Evolutionary conservation across 192 early-diverging fungal species (phyloP).

Genomic region (Backusella macrospora): DNA sequence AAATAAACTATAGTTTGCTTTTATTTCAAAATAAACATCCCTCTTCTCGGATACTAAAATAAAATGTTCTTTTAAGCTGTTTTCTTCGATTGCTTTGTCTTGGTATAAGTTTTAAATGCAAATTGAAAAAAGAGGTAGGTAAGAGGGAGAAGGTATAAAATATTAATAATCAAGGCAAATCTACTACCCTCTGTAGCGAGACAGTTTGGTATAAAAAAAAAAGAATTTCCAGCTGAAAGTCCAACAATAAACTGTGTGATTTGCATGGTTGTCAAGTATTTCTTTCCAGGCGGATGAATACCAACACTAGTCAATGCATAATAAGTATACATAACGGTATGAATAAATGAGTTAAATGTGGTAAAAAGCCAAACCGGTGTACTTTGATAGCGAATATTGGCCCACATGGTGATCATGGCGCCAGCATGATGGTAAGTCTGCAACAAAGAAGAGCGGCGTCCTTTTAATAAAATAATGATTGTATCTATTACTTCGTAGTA

Average conservation of each 20-base stretch:
- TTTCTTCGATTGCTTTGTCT: constrained; percentile 26
- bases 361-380: constrained; percentile 81
- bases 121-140: constrained; percentile 82
- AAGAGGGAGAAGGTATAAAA: constrained; percentile 72
- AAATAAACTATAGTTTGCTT: no score
- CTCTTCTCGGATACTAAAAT: neutral
- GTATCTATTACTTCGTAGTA: constrained; percentile 90
- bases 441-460: constrained; percentile 71
- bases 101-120: constrained; percentile 69
- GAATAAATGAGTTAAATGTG: constrained; percentile 83
- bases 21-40: no score
- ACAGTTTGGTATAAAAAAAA: constrained; percentile 68
- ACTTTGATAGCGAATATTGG: constrained; percentile 63
- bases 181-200: constrained; percentile 48
- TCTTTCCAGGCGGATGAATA: constrained; percentile 76
- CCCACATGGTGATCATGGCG: constrained; percentile 81
- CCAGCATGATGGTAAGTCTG: constrained; percentile 88
- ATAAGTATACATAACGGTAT: constrained; percentile 86
- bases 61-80: neutral
- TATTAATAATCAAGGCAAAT: constrained; percentile 61
- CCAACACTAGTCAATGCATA: constrained; percentile 77
- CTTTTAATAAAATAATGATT: constrained; percentile 81
- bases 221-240: constrained; percentile 61
- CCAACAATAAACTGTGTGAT: constrained; percentile 86
- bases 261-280: constrained; percentile 78